phyloP scores from a whole-genome alignment of 2,329 filamentous ascomycete species.

The Piedraia hortae region DNA sequence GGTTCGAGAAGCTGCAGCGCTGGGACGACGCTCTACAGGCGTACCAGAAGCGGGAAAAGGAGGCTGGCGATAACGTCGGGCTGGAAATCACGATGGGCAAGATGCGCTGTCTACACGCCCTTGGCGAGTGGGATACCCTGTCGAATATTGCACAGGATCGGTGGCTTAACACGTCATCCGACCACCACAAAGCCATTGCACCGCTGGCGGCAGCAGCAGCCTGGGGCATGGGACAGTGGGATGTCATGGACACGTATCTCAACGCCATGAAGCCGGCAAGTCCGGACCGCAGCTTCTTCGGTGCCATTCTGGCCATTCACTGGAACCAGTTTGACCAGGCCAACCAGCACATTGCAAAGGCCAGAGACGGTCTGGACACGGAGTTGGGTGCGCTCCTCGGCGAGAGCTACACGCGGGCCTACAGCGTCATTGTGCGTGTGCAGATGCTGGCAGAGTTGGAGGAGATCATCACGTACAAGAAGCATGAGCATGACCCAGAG shows the following conservation, averaged over 20 bases:
- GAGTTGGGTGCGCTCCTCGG: constrained; percentile 90
- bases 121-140: constrained; percentile 90
- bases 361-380: constrained; percentile 76
- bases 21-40: constrained; percentile 93
- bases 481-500: constrained; percentile 47
- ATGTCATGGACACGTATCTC: constrained; percentile 92
- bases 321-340: constrained; percentile 89
- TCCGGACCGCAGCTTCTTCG: constrained; percentile 90
- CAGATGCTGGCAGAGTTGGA: constrained; percentile 98
- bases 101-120: constrained; percentile 89
- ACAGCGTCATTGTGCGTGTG: constrained; percentile 89
- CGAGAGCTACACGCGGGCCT: constrained; percentile 92
- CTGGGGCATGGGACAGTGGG: constrained; percentile 92
- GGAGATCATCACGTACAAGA: constrained; percentile 94
- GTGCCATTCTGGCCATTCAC: constrained; percentile 80
- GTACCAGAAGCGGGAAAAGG: constrained; percentile 65
- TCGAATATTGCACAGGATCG: constrained; percentile 73
- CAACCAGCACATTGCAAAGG: constrained; percentile 65
- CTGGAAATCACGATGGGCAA: constrained; percentile 98
- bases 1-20: constrained; percentile 93
- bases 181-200: constrained; percentile 73
- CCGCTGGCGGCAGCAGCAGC: constrained; percentile 83
- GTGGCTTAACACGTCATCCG: constrained; percentile 68
- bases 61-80: constrained; percentile 29
- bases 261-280: constrained; percentile 83